Conservation (phyloP, 108 stramenopile species). For the Aurantiochytrium sp. region DNA sequence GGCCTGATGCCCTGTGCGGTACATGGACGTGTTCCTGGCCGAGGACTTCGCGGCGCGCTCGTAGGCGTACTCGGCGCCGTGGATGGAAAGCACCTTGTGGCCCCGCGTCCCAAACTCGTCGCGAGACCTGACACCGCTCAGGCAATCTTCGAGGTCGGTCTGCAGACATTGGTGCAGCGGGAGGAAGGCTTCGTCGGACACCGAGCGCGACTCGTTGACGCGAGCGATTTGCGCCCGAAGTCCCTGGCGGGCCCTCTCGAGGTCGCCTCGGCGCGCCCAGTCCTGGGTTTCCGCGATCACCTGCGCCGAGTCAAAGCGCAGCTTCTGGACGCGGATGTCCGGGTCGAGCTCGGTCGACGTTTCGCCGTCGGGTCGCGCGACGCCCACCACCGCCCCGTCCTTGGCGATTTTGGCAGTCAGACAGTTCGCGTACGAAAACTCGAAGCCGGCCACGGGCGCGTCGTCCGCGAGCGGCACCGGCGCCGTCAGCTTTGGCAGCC, state of each 20-base stretch:
- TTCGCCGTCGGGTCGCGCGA: background rate
- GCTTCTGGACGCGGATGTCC: background rate
- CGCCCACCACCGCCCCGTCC: background rate
- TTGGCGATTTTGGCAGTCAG: background rate
- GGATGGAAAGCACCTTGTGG: no score
- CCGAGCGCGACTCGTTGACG: no score
- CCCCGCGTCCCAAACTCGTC: no score
- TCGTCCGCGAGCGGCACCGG: background rate
- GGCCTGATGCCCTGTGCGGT: no score
- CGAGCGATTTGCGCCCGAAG: background rate
- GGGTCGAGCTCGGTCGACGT: background rate
- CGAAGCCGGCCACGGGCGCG: background rate
- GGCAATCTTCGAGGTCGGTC: background rate
- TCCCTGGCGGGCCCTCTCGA: background rate
- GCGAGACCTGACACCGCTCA: no score
- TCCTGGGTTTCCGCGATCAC: background rate
- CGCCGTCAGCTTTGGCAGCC: background rate
- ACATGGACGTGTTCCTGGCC: no score
- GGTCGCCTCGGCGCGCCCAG: background rate
- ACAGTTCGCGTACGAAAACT: background rate
- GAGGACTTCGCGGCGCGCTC: no score
- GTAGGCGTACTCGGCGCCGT: no score
- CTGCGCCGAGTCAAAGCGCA: background rate
- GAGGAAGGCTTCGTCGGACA: no score
- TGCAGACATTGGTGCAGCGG: background rate